These are phyloP conservation scores for Oxyria digyna DNA, from an alignment of 148 eudicot species.

Conservation along the genomic window DNA sequence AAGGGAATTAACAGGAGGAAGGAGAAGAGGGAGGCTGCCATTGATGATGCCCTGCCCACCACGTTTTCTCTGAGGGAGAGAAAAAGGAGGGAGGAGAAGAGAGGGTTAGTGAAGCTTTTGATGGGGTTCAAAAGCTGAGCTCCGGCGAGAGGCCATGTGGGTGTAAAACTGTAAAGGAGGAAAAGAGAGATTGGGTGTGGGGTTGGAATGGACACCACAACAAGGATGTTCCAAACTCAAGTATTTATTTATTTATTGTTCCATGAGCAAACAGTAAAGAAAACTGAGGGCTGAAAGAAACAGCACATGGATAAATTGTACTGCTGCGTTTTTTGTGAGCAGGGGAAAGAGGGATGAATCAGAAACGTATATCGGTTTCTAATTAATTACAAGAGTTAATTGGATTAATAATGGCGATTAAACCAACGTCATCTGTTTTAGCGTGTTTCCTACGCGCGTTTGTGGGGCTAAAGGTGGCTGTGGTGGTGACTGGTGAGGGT, in stretches of 20 bases:
- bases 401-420: no score
- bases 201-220: background rate
- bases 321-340: no score
- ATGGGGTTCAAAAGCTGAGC: background rate
- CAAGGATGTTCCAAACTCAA: background rate
- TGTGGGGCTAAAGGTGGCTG: no score
- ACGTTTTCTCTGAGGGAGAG: background rate
- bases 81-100: no score
- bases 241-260: background rate
- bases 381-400: no score
- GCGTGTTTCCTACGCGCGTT: no score
- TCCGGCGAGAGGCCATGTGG: constrained; percentile 17
- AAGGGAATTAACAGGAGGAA: background rate
- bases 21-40: constrained; percentile 5
- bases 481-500: no score
- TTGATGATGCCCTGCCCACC: constrained; percentile 5
- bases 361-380: no score
- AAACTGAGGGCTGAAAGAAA: background rate
- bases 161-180: constrained; percentile 1
- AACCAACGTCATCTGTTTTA: no score
- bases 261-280: background rate
- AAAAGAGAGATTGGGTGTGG: background rate
- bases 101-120: background rate
- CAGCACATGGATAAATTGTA: background rate
- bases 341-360: no score